phyloP scores from a whole-genome alignment of 768 basidiomycete species.

The Boletus coccyginus region DNA sequence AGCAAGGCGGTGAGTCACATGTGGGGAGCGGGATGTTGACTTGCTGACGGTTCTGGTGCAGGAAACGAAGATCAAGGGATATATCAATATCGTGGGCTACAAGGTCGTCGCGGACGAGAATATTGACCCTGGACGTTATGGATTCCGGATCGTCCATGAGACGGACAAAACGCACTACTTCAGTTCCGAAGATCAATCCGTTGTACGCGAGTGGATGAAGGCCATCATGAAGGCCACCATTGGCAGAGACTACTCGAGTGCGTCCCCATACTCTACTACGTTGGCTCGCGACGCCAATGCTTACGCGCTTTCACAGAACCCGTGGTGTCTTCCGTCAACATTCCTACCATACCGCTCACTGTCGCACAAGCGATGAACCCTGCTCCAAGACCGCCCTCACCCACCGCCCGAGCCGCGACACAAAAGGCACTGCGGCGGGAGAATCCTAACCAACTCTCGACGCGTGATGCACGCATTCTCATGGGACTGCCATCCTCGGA shows the following conservation, averaged over 20 bases:
- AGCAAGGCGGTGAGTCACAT: conserved; percentile 41
- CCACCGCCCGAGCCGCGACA: conserved; percentile 79
- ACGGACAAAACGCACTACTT: conserved; percentile 86
- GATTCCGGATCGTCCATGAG: conserved; percentile 92
- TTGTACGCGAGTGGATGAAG: conserved; percentile 99
- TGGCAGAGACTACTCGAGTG: conserved; percentile 87
- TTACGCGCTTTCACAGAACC: conserved; percentile 54
- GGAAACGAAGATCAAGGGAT: conserved; percentile 97
- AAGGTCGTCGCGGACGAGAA: conserved; percentile 92
- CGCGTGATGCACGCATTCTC: conserved; percentile 73
- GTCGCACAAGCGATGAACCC: conserved; percentile 98
- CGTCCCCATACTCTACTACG: conserved; percentile 25
- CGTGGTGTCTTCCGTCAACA: conserved; percentile 94
- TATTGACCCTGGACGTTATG: conserved; percentile 88
- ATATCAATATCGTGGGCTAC: conserved; percentile 88
- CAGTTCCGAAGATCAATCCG: conserved; percentile 81
- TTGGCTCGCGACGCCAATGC: neutral
- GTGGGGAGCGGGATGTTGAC: neutral
- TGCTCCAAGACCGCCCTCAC: conserved; percentile 91
- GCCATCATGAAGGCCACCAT: conserved; percentile 99
- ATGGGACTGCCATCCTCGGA: conserved; percentile 52
- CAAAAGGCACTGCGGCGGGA: conserved; percentile 85
- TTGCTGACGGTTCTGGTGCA: conserved; percentile 28
- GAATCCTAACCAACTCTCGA: conserved; percentile 79
- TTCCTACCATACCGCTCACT: conserved; percentile 91